Evolutionary conservation across 495 filamentous ascomycete species (phyloP).

Genomic region (Penicillium odoratum): DNA sequence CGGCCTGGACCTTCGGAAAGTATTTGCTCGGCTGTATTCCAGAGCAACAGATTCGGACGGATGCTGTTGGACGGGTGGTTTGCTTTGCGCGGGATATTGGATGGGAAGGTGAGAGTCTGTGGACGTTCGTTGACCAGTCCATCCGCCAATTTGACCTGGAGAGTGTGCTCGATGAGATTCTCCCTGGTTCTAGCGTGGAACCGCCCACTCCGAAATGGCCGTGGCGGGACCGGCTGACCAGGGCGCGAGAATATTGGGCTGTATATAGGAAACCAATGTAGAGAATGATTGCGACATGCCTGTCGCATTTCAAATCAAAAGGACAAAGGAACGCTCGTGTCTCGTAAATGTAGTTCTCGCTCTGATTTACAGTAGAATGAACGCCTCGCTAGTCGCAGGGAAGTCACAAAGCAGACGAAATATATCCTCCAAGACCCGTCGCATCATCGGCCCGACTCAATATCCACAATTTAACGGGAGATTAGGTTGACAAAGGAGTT

Average conservation of each 20-base stretch:
- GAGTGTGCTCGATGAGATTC: constrained; percentile 7
- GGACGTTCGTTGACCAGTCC: constrained; percentile 43
- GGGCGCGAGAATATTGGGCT: constrained; percentile 31
- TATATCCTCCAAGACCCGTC: not conserved
- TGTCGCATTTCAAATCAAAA: not conserved
- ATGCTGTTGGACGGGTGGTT: constrained; percentile 27
- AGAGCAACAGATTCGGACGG: constrained; percentile 11
- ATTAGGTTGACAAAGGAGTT: not conserved
- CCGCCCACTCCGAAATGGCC: not conserved
- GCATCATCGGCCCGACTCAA: not conserved
- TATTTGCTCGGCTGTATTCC: constrained; percentile 46
- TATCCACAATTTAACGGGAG: not conserved
- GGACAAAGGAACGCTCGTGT: constrained; percentile 9
- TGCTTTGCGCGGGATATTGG: constrained; percentile 40
- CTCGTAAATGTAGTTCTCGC: constrained; percentile 18
- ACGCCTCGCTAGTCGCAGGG: constrained; percentile 30
- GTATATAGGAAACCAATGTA: constrained; percentile 1
- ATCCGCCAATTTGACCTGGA: constrained; percentile 26
- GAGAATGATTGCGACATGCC: not conserved
- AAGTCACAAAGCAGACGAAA: constrained; percentile 6
- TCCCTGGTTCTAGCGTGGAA: not conserved
- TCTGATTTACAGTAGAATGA: constrained; percentile 16
- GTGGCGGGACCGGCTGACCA: constrained; percentile 32
- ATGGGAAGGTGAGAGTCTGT: constrained; percentile 49
- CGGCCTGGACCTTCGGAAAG: constrained; percentile 68